These are phyloP conservation scores for Scheffersomyces amazonensis DNA, from an alignment of 805 yeast genomes.

Conservation along the genomic window DNA sequence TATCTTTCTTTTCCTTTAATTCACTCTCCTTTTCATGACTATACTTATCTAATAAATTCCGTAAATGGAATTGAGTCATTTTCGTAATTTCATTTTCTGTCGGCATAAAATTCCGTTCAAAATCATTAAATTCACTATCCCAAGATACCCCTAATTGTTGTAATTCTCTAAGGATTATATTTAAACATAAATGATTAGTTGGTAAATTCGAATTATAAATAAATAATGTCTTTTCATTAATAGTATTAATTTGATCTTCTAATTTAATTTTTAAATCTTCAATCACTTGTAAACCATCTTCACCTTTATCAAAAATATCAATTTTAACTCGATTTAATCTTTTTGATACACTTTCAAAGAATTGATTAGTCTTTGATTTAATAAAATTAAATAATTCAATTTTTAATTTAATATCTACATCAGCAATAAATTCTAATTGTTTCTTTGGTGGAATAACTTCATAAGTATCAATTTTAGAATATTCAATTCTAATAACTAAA, in stretches of 20 bases:
- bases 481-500: conserved; percentile 75
- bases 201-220: conserved; percentile 57
- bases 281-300: conserved; percentile 62
- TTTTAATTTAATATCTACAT: conserved; percentile 65
- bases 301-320: conserved; percentile 66
- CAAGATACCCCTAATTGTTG: conserved; percentile 84
- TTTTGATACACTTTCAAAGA: conserved; percentile 70
- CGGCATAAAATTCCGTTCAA: conserved; percentile 78
- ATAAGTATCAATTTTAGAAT: conserved; percentile 68
- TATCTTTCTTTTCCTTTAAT: conserved; percentile 9
- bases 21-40: conserved; percentile 18
- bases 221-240: conserved; percentile 44
- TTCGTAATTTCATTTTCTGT: conserved; percentile 90
- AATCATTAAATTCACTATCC: conserved; percentile 80
- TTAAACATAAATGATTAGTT: conserved; percentile 67
- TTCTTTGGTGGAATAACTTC: conserved; percentile 78
- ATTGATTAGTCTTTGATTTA: conserved; percentile 47
- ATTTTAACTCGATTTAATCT: conserved; percentile 76
- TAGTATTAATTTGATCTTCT: conserved; percentile 45
- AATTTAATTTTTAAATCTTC: conserved; percentile 55
- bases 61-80: conserved; percentile 84
- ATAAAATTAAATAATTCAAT: conserved; percentile 58
- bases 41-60: conserved; percentile 61
- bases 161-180: conserved; percentile 62
- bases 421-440: conserved; percentile 68